Evolutionary conservation across 1,139 yeast species (phyloP).

Genomic region (Hemisphaericaspora xylofermentans): DNA sequence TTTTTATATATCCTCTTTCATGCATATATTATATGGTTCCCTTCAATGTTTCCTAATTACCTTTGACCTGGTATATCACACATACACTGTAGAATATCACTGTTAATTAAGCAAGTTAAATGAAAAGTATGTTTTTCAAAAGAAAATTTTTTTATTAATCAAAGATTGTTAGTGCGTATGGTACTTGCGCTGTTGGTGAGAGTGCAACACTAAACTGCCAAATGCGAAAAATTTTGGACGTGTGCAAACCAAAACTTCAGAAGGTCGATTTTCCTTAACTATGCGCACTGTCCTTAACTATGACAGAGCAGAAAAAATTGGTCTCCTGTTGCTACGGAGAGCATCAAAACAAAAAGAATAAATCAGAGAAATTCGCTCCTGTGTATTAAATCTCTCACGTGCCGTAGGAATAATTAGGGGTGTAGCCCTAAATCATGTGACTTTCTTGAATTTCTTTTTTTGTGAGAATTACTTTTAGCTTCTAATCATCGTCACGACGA

Average conservation of each 20-base stretch:
- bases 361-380: neutral
- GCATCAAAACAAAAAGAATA: neutral
- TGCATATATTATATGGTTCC: neutral
- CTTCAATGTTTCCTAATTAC: constrained; percentile 3
- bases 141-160: constrained; percentile 13
- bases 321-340: neutral
- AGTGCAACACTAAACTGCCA: constrained; percentile 2
- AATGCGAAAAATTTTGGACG: constrained; percentile 1
- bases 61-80: constrained; percentile 4
- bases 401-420: neutral
- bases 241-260: neutral
- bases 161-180: neutral
- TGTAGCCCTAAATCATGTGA: constrained; percentile 6
- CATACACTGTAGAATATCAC: constrained; percentile 17
- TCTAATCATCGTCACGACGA: neutral
- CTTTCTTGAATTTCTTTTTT: constrained; percentile 4
- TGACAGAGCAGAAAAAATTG: neutral
- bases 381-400: constrained; percentile 1
- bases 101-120: constrained; percentile 13
- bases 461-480: neutral
- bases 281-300: neutral
- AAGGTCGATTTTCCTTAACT: neutral
- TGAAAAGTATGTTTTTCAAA: constrained; percentile 8
- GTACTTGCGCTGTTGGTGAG: neutral
- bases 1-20: neutral